Evolutionary conservation across 768 basidiomycete species (phyloP).

Genomic region (Psilocybe subaeruginosa): DNA sequence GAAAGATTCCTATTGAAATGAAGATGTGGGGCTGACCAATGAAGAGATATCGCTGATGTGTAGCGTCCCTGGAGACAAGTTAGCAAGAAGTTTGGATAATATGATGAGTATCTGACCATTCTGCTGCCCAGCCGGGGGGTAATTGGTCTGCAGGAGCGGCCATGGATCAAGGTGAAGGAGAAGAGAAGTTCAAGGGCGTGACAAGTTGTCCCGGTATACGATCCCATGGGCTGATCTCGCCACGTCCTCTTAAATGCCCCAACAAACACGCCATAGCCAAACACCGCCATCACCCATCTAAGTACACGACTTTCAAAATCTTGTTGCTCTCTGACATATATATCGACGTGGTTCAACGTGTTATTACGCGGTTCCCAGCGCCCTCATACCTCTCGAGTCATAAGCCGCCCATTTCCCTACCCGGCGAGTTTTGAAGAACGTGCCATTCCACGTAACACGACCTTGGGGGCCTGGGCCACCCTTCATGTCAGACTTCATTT

Average conservation of each 20-base stretch:
- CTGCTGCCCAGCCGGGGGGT: slow-evolving; percentile 91
- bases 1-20: slow-evolving; percentile 15
- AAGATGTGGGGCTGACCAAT: slow-evolving; percentile 63
- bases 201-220: slow-evolving; percentile 21
- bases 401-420: no score
- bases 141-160: slow-evolving; percentile 65
- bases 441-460: no score
- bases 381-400: not conserved
- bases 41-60: slow-evolving; percentile 84
- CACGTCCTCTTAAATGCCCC: slow-evolving; percentile 24
- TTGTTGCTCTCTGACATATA: not conserved
- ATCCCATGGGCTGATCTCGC: slow-evolving; percentile 20
- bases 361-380: not conserved
- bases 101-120: slow-evolving; percentile 66
- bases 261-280: slow-evolving; percentile 29
- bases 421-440: no score
- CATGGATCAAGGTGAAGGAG: slow-evolving; percentile 34
- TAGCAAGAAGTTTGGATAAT: slow-evolving; percentile 15
- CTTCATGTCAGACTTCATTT: no score
- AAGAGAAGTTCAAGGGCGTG: slow-evolving; percentile 20
- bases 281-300: slow-evolving; percentile 21
- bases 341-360: not conserved
- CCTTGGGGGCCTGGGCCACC: no score
- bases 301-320: not conserved
- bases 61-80: slow-evolving; percentile 64